Evolutionary conservation across 805 yeast species (phyloP).

Genomic region (Saccharomyces mikatae): DNA sequence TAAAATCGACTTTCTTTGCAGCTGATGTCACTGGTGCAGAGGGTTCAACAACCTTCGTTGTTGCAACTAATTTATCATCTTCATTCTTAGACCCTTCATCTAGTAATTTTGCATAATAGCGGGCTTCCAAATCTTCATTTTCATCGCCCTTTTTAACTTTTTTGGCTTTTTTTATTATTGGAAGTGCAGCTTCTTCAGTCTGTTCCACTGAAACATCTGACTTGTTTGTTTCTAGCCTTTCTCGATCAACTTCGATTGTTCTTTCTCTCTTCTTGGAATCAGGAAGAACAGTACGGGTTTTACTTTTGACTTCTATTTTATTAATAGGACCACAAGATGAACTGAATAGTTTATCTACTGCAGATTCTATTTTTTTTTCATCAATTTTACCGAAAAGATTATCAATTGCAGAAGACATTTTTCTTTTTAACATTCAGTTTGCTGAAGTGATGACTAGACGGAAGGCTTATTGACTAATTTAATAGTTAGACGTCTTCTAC

Average conservation of each 20-base stretch:
- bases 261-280: constrained; percentile 6
- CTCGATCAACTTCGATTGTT: constrained; percentile 16
- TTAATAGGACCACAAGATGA: constrained; percentile 43
- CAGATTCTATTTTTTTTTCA: constrained; percentile 26
- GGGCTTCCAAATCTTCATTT: constrained; percentile 45
- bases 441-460: background rate
- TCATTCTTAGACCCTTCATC: constrained; percentile 27
- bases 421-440: background rate
- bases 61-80: constrained; percentile 15
- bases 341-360: constrained; percentile 32
- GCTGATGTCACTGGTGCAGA: constrained; percentile 22
- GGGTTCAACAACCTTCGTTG: constrained; percentile 19
- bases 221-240: constrained; percentile 20
- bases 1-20: constrained; percentile 51
- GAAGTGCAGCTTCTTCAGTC: background rate
- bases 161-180: constrained; percentile 10
- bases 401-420: constrained; percentile 22
- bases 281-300: constrained; percentile 15
- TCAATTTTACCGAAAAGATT: constrained; percentile 29
- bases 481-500: background rate
- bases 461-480: background rate
- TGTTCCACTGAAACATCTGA: constrained; percentile 1
- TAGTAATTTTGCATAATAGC: constrained; percentile 44
- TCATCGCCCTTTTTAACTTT: constrained; percentile 16
- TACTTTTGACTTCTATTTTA: constrained; percentile 11